These are phyloP conservation scores for Suhomyces panamericanus DNA, from an alignment of 1,139 yeast genomes.

Conservation along the genomic window DNA sequence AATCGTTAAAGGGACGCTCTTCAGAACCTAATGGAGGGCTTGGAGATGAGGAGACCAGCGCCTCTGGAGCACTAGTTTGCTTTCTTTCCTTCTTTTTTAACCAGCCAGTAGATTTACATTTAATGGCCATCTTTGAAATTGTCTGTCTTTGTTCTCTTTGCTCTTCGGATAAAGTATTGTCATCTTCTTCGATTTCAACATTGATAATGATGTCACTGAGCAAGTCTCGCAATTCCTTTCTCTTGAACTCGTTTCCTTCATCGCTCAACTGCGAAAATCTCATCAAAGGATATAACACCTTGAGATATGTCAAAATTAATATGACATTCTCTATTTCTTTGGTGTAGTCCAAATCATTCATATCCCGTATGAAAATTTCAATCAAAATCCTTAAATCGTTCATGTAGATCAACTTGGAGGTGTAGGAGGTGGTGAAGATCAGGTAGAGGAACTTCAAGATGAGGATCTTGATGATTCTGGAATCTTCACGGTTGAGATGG, in stretches of 20 bases:
- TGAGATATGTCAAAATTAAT: slow-evolving; percentile 69
- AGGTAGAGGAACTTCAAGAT: slow-evolving; percentile 76
- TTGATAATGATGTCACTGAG: slow-evolving; percentile 48
- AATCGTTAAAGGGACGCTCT: slow-evolving; percentile 9
- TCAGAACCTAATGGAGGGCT: neutral
- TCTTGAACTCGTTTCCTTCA: slow-evolving; percentile 54
- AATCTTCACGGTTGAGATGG: slow-evolving; percentile 76
- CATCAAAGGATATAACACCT: slow-evolving; percentile 73
- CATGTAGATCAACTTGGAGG: slow-evolving; percentile 70
- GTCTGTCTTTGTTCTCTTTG: slow-evolving; percentile 27
- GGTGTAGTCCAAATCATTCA: slow-evolving; percentile 57
- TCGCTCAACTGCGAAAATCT: slow-evolving; percentile 61
- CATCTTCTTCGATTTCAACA: slow-evolving; percentile 16
- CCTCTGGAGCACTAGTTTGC: neutral
- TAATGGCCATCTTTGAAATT: slow-evolving; percentile 55
- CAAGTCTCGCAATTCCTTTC: slow-evolving; percentile 51
- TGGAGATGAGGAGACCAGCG: neutral
- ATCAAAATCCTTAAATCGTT: slow-evolving; percentile 84
- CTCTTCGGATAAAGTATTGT: slow-evolving; percentile 2
- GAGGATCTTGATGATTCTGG: slow-evolving; percentile 70
- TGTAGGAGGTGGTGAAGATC: slow-evolving; percentile 65
- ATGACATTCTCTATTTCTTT: slow-evolving; percentile 49
- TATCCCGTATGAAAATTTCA: slow-evolving; percentile 82
- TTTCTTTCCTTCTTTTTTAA: slow-evolving; percentile 25
- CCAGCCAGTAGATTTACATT: slow-evolving; percentile 64